Evolutionary conservation across 1,139 yeast species (phyloP), one percentile per base, ranked within the genome.

Genomic region (Pichia sp.): DNA sequence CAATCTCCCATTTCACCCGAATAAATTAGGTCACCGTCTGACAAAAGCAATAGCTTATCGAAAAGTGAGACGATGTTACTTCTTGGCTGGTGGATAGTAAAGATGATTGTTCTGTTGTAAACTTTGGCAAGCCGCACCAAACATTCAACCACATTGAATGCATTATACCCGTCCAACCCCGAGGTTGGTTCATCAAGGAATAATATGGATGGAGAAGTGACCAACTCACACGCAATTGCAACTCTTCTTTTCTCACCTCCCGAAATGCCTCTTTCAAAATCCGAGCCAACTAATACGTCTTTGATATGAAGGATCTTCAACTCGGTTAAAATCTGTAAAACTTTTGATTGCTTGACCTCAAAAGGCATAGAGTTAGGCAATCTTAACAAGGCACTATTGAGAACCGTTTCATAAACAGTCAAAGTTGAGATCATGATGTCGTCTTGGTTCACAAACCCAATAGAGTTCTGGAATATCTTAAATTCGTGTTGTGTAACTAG

Each of bases 401-500:
- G 77, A 43, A 93, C 96, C 0, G 98, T 93, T 70, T 93, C 99
- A 67, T 87, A 93, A 2, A 93, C 99, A 0, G 99, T 92, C 59
- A 93, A 76, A 0, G 99, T 93, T 7, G 98, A 95, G 62, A 93
- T 80, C 59, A 93, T 75, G 60, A 83, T 87, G 67, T 92, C 97
- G 64, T 93, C 97, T 70, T 93, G 99, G 68, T 93, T 98, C n/a
- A 93, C 99, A 76, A 90, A 93, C 0, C 98, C 99, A 58, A 87
- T 82, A 13, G 90, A 79, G 61, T 85, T 84, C 57, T 79, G 78
- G 66, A 82, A 86, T 44, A 70, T 71, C 0, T 70, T 55, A 23
- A 76, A 64, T 15, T 67, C 70, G 26, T 68, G 64, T 8, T 68
- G 65, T 3, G 69, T 61, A 8, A 62, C 61, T 44, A 80, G 64